These are phyloP conservation scores for Plectranthus barbatus DNA, from an alignment of 257 asterid genomes.

Conservation along the genomic window DNA sequence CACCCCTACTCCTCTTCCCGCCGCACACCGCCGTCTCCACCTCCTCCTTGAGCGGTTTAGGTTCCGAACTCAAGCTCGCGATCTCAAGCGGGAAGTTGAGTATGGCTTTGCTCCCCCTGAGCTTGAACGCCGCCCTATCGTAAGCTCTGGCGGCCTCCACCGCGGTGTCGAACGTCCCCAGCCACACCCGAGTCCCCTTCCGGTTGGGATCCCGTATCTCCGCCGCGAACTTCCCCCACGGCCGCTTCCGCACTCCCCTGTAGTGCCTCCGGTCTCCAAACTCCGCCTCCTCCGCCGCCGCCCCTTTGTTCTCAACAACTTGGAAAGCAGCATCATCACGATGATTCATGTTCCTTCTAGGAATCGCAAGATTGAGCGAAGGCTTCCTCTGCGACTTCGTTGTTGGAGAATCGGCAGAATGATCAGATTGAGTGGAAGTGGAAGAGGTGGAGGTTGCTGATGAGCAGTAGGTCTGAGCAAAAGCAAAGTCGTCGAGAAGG, in stretches of 20 bases:
- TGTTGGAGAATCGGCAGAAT: slow-evolving; percentile 12
- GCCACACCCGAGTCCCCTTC: slow-evolving; percentile 67
- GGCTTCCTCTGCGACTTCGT: slow-evolving; percentile 50
- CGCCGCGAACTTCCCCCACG: too few species aligned
- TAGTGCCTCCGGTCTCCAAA: slow-evolving; percentile 48
- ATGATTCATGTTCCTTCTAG: slow-evolving; percentile 16
- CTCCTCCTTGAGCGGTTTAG: slow-evolving; percentile 12
- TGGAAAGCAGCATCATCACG: background rate
- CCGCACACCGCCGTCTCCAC: background rate
- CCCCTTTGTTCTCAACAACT: background rate
- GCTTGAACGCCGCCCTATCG: slow-evolving; percentile 68
- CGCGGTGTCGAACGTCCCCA: too few species aligned
- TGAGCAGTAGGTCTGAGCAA: slow-evolving; percentile 31
- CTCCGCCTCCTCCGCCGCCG: background rate
- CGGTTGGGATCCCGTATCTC: slow-evolving; percentile 71
- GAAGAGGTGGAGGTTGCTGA: slow-evolving; percentile 34
- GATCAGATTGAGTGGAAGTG: slow-evolving; percentile 18
- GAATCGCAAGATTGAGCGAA: slow-evolving; percentile 52
- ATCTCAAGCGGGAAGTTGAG: slow-evolving; percentile 87
- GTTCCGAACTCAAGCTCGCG: slow-evolving; percentile 20
- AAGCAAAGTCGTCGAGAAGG: slow-evolving; percentile 57
- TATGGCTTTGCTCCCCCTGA: slow-evolving; percentile 61
- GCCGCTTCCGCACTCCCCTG: slow-evolving; percentile 64
- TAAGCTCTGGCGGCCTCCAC: slow-evolving; percentile 70
- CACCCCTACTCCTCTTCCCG: too few species aligned